Evolutionary conservation across 176 grass and related monocot species (phyloP).

Genomic region (Typha latifolia): DNA sequence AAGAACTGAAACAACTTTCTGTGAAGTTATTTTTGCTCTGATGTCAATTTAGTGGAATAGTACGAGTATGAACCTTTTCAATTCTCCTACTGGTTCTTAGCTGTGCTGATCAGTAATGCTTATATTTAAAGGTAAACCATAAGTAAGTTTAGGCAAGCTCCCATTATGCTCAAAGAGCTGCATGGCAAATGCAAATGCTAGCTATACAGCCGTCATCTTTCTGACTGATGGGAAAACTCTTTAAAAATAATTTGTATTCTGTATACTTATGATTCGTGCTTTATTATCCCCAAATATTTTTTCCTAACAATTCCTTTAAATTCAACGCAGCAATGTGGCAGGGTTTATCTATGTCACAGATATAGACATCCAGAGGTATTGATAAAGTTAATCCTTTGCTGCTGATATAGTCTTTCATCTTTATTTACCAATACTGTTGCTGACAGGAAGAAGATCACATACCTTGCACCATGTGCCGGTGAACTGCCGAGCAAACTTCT

Average conservation of each 20-base stretch:
- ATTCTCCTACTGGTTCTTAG: no score
- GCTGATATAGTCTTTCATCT: neutral
- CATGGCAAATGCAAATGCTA: neutral
- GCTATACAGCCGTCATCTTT: neutral
- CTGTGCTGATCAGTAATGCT: no score
- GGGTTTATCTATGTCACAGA: conserved; percentile 93
- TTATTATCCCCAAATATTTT: neutral
- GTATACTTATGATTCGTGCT: neutral
- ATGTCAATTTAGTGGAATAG: no score
- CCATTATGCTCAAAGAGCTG: neutral
- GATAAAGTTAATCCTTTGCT: neutral
- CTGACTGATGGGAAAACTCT: neutral
- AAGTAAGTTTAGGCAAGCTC: no score
- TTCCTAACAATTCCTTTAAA: conserved; percentile 13
- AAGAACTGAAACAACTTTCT: no score
- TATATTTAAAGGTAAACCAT: no score
- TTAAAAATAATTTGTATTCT: neutral
- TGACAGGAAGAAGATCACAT: conserved; percentile 89
- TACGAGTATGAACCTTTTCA: no score
- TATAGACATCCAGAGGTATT: conserved; percentile 87
- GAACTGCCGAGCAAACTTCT: conserved; percentile 80
- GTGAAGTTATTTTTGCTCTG: no score
- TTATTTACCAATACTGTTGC: conserved; percentile 5
- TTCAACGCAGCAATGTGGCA: conserved; percentile 68
- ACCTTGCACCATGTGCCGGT: conserved; percentile 66